phyloP scores from a whole-genome alignment of 2,329 filamentous ascomycete genomes.

The Fusarium camptoceras region DNA sequence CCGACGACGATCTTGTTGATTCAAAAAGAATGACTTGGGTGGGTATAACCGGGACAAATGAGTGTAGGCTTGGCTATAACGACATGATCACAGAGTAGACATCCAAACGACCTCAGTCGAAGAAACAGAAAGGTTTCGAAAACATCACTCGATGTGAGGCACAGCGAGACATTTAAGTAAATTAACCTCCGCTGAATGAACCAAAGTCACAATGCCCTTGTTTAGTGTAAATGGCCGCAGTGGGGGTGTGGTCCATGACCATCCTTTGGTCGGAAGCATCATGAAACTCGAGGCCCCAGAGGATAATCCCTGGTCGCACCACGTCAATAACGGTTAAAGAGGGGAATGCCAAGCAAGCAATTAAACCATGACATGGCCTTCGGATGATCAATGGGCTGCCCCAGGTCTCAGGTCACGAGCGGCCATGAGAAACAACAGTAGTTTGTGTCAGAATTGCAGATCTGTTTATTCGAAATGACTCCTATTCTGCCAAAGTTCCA shows the following conservation, averaged over 20 bases:
- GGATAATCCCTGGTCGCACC: constrained; percentile 26
- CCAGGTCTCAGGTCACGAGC: constrained; percentile 22
- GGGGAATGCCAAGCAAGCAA: constrained; percentile 37
- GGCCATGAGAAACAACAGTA: constrained; percentile 10
- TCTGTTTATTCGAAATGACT: constrained; percentile 15
- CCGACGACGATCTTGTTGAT: constrained; percentile 10
- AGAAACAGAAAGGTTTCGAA: neutral
- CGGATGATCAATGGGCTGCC: constrained; percentile 28
- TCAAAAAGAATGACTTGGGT: constrained; percentile 45
- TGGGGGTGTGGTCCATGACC: constrained; percentile 27
- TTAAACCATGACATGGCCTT: constrained; percentile 34
- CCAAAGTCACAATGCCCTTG: constrained; percentile 33
- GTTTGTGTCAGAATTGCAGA: constrained; percentile 16
- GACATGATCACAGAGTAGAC: constrained; percentile 34
- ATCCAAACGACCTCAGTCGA: constrained; percentile 6
- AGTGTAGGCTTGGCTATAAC: constrained; percentile 31
- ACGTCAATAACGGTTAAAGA: constrained; percentile 36
- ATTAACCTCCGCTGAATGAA: constrained; percentile 20
- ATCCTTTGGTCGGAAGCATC: constrained; percentile 40
- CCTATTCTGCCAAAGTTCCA: constrained; percentile 4
- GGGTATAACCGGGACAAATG: constrained; percentile 29
- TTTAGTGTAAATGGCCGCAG: constrained; percentile 39
- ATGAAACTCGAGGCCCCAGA: constrained; percentile 41
- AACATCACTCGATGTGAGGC: constrained; percentile 23
- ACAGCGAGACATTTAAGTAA: constrained; percentile 42